phyloP scores from a whole-genome alignment of 495 filamentous ascomycete species.

The Neurospora pannonica region DNA sequence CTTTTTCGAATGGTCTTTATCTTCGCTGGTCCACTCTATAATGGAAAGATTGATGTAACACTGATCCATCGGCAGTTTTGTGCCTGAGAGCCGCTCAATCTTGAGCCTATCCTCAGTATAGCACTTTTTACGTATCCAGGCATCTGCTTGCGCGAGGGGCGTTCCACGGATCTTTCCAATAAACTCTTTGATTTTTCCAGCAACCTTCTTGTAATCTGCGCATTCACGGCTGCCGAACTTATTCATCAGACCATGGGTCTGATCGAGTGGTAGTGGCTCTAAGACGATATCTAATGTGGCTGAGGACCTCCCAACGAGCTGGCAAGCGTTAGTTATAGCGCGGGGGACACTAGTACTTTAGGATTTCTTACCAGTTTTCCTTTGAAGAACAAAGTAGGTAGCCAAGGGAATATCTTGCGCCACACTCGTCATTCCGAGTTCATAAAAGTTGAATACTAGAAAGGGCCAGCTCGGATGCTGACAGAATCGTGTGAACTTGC shows the following conservation, averaged over 20 bases:
- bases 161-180: slow-evolving; percentile 11
- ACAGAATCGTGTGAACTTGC: too few species aligned
- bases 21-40: slow-evolving; percentile 9
- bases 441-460: too few species aligned
- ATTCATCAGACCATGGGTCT: slow-evolving; percentile 16
- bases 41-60: slow-evolving; percentile 29
- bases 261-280: slow-evolving; percentile 15
- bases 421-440: too few species aligned
- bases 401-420: slow-evolving; percentile 14
- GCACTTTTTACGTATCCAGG: slow-evolving; percentile 12
- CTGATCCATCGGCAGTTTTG: slow-evolving; percentile 19
- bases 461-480: too few species aligned
- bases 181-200: slow-evolving; percentile 11
- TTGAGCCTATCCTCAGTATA: slow-evolving; percentile 17
- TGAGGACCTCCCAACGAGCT: slow-evolving; percentile 7
- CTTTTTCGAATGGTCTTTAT: not conserved
- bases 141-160: not conserved
- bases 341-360: not conserved
- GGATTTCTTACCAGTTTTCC: slow-evolving; percentile 10
- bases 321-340: slow-evolving; percentile 6
- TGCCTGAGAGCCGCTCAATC: slow-evolving; percentile 29
- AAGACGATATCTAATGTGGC: slow-evolving; percentile 12
- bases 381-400: slow-evolving; percentile 5
- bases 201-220: slow-evolving; percentile 9
- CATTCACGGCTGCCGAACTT: slow-evolving; percentile 15